phyloP scores from a whole-genome alignment of 2,329 filamentous ascomycete species.

The Aspergillus alliaceus region DNA sequence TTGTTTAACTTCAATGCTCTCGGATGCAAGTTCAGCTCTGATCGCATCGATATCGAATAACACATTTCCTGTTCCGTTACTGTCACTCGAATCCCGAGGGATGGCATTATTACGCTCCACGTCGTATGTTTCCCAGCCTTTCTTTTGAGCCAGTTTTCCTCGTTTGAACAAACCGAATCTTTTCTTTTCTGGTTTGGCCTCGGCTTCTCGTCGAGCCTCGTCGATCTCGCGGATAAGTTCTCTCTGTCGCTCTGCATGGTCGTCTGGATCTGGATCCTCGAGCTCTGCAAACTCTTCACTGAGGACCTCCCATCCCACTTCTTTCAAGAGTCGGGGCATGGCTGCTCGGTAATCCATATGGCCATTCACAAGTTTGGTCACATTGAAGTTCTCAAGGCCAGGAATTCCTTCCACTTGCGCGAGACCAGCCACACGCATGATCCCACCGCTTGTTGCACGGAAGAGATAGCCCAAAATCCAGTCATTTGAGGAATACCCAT shows the following conservation, averaged over 20 bases:
- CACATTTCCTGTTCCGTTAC: constrained; percentile 51
- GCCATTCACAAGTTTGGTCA: constrained; percentile 79
- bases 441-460: constrained; percentile 87
- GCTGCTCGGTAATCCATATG: constrained; percentile 96
- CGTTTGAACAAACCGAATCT: constrained; percentile 77
- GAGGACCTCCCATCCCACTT: constrained; percentile 87
- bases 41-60: constrained; percentile 97
- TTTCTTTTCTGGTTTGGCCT: constrained; percentile 72
- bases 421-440: constrained; percentile 83
- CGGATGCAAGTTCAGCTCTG: constrained; percentile 74
- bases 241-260: constrained; percentile 80
- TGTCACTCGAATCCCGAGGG: constrained; percentile 26
- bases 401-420: constrained; percentile 73
- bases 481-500: constrained; percentile 90
- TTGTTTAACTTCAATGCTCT: constrained; percentile 71
- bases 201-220: constrained; percentile 82
- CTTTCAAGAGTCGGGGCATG: constrained; percentile 83
- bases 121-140: constrained; percentile 93
- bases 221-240: constrained; percentile 97
- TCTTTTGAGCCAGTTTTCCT: constrained; percentile 72
- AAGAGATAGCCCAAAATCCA: constrained; percentile 98
- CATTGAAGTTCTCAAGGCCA: constrained; percentile 84
- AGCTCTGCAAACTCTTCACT: constrained; percentile 95
- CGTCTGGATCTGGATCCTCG: constrained; percentile 94
- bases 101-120: constrained; percentile 50